These are phyloP conservation scores for Macaranga tanarius DNA, from an alignment of 441 rosid species.

Conservation along the genomic window DNA sequence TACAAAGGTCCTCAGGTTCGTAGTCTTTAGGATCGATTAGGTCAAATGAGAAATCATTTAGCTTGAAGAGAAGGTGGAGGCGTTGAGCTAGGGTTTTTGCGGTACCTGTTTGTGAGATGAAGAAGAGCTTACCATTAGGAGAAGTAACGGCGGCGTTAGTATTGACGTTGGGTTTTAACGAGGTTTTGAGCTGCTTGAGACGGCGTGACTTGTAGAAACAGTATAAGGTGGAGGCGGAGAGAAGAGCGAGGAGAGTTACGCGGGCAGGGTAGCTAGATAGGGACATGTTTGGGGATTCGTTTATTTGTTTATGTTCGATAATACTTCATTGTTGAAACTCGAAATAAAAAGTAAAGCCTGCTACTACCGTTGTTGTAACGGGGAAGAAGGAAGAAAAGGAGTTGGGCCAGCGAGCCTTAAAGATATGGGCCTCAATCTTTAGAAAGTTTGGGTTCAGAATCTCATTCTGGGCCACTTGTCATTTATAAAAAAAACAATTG, in stretches of 20 bases:
- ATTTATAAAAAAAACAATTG: too few relatives aligned
- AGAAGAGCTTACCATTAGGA: conserved; percentile 57
- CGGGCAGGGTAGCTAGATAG: conserved; percentile 52
- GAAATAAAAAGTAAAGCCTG: neutral
- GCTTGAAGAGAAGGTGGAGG: conserved; percentile 40
- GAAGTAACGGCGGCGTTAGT: neutral
- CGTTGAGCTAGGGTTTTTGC: conserved; percentile 66
- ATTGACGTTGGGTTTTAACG: conserved; percentile 35
- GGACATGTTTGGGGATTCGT: conserved; percentile 31
- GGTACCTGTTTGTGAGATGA: conserved; percentile 80
- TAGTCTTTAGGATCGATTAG: conserved; percentile 69
- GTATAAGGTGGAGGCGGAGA: conserved; percentile 80
- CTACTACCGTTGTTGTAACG: too few relatives aligned
- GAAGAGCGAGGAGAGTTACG: conserved; percentile 61
- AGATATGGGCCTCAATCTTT: neutral
- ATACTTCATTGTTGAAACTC: neutral
- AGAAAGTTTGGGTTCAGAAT: neutral
- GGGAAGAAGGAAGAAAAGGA: neutral
- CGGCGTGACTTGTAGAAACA: conserved; percentile 78
- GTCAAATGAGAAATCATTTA: conserved; percentile 49
- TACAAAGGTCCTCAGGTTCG: conserved; percentile 86
- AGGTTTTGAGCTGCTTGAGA: conserved; percentile 39
- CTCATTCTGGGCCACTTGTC: too few relatives aligned
- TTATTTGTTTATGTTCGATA: neutral
- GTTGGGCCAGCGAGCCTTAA: too few relatives aligned